Base-by-base conservation (phyloP, 441 rosid genomes). In the Gossypium trilobum region DNA sequence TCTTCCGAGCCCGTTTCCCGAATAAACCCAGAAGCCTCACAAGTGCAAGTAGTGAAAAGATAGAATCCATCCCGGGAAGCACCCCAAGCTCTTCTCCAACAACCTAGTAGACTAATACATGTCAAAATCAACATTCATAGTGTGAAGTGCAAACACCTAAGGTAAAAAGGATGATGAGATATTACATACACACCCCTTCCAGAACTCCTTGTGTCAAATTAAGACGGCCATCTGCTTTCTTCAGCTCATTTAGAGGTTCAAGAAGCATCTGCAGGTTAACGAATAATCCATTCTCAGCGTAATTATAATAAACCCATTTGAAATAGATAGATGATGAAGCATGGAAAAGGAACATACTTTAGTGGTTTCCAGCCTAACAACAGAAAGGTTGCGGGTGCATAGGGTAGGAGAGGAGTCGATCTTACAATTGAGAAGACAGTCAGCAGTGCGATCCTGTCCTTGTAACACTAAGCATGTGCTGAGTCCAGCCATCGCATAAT, bases 61-160 rank as follows among this genome's bases (percentile, higher is more conserved):
- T 79, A 1, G 96, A 87, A 74, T 91, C 98, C 95, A 93, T 91
- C 75, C 97, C 97, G 68, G 94, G 98, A 79, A 93, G 97, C 79
- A 91, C 90, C 42, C 96, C 95, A 33, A 93, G 91, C 86, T 93
- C 98, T 87, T 91, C 93, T 77, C 95, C 98, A 59, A 91, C 98
- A 64, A 93, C 88, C 98, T 93, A 82, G 77, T 65, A 79, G 57
- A 73, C 98, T 93, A 82, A 77, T 65, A 79, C 60, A 73, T 65
- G 19, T 4, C 31, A 75, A 39, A 51, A 68, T 48, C 51, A 76
- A 20, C 17, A 72, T 67, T 52, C 61, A 73, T 19, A 44, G 60
- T 14, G 36, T 36, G 20, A 74, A 58, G 8, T 48, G 50, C 22
- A 58, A 51, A 19, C 20, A 62, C 23, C 42, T 48, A 27, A 69